A percentile compares a stretch with the other conserved stretches of the same genome.
Conservation (phyloP, 139 green algal species). For the Chlamydomonas sp. region DNA sequence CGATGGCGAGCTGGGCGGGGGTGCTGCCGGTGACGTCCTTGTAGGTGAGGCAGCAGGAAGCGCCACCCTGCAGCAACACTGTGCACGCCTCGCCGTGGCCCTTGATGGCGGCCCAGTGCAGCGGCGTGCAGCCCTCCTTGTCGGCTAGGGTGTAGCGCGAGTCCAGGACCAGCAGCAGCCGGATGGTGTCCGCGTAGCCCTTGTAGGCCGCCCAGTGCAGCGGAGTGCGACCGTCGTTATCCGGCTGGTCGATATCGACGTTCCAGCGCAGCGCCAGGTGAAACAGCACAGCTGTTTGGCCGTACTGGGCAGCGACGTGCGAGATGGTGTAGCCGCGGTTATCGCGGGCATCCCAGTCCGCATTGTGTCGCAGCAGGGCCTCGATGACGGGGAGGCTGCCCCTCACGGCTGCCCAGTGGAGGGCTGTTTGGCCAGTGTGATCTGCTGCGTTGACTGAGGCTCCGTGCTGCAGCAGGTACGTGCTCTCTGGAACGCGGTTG, state of each 20-base stretch:
- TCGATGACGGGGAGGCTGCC: conserved; percentile 82
- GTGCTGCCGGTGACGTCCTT: conserved; percentile 88
- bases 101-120: conserved; percentile 97
- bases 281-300: conserved; percentile 93
- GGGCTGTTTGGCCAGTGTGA: conserved; percentile 82
- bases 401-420: conserved; percentile 89
- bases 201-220: conserved; percentile 96
- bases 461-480: conserved; percentile 76
- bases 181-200: conserved; percentile 88
- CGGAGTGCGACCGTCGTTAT: conserved; percentile 81
- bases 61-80: conserved; percentile 89
- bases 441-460: conserved; percentile 76
- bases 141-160: conserved; percentile 66
- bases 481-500: conserved; percentile 81
- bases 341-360: conserved; percentile 61
- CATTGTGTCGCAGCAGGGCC: conserved; percentile 71
- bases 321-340: conserved; percentile 82
- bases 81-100: conserved; percentile 92
- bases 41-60: conserved; percentile 59
- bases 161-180: conserved; percentile 93
- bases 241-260: conserved; percentile 78
- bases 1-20: conserved; percentile 88
- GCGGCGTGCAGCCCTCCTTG: conserved; percentile 92
- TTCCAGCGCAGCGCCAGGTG: conserved; percentile 89
- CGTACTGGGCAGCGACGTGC: conserved; percentile 96